Base-by-base conservation (phyloP, 1,284 basidiomycete species). In the Anthracocystis walkeri region DNA sequence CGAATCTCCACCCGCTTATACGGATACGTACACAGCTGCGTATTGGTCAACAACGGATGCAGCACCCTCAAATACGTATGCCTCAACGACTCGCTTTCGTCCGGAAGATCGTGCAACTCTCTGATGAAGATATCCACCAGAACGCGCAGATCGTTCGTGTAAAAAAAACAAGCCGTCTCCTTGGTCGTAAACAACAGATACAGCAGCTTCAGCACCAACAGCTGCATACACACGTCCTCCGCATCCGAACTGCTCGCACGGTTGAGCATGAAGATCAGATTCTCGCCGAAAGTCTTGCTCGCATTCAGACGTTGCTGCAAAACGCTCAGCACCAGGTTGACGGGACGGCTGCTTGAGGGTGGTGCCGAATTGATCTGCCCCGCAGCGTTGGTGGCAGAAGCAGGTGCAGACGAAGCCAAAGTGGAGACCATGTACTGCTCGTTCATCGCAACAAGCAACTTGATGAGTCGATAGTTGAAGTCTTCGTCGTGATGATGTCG, bases 251-350 rank as follows among this genome's bases (percentile, higher is more conserved):
- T 77, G 16, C 77, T 78, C 0, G 95, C 93, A 65, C 96, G 91
- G 82, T 99, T 99, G 45, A 99, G 88, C 92, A 99, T 99, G 85
- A 97, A 99, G 72, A 99, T 97, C 88, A 99, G 90, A 82, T 98
- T 99, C 87, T 96, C 95, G 16, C 95, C 95, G 85, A 99, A 97
- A 0, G 96, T 97, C 87, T 94, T 94, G 86, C 91, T 93, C 12
- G 90, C 90, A 8, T 92, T 91, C 38, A 94, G 86, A 16, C 95
- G 90, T 25, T 91, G 88, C 88, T 93, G 92, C 29, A 99, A 88
- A 0, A 96, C 91, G 25, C 90, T 88, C 41, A 98, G 86, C 0
- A 98, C 91, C 18, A 94, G 88, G 83, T 99, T 99, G 53, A 80
- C 25, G 44, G 70, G 63, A 12, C 55, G 31, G 2, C 46, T 4